Base-by-base conservation (phyloP, 495 filamentous ascomycete genomes). In the Penicillium argentinense region DNA sequence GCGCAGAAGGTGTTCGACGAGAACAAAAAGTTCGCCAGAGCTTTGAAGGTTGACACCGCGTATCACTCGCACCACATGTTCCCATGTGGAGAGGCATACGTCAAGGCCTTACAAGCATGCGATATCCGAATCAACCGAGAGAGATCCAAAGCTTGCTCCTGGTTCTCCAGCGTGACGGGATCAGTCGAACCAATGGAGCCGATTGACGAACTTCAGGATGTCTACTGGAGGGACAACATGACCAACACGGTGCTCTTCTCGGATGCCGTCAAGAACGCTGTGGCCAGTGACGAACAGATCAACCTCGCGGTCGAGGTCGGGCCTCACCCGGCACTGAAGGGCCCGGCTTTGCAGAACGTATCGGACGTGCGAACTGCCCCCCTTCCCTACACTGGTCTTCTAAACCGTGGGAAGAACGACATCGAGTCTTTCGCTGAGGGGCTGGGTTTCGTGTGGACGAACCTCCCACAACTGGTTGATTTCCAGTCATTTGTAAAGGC, bases 371-470 rank as follows among this genome's bases (percentile, higher is more conserved):
- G 3, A 5, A 9, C 5, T 1, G 4, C 0, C 4, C 7, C 9
- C 1, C 12, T 75, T 18, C 67, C 69, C 0, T 81, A 81, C 39
- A 40, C 49, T 5, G 68, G 67, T 0, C 11, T 64, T 1, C 56
- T 78, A 5, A 45, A 37, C 8, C 66, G 75, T 9, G 61, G 56
- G 0, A 27, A 47, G 4, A 59, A 70, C 17, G 73, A 66, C 13
- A 26, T 72, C 1, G 53, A 63, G 13, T 47, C 62, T 0, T 66
- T 83, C 30, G 54, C 74, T 0, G 40, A 69, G 3, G 71, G 69
- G 12, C 47, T 82, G 0, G 79, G 76, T 0, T 68, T 57, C 33
- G 37, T 79, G 16, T 81, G 77, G 77, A n/a, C n/a, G n/a, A n/a
- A n/a, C n/a, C n/a, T n/a, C n/a, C n/a, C n/a, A n/a, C n/a, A n/a